Evolutionary conservation across 1,284 basidiomycete genomes (phyloP), one percentile per base, ranked within the genome.

Genomic region (Moniliella sp.): DNA sequence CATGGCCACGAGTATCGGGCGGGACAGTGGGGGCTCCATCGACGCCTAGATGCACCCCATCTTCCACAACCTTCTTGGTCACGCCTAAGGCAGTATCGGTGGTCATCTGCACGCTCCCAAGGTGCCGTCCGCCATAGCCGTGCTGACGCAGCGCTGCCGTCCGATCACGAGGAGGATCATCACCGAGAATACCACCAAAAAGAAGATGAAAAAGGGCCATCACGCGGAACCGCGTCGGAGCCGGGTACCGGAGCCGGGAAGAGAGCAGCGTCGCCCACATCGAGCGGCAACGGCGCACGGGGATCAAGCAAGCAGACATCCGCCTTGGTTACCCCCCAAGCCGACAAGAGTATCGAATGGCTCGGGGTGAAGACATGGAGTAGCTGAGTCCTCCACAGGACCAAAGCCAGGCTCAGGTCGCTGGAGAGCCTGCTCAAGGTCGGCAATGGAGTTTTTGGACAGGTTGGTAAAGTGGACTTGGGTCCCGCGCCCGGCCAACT

Each of bases 31-130:
- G n/a, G n/a, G n/a, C n/a, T n/a, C n/a, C n/a, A n/a, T n/a, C n/a
- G n/a, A n/a, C n/a, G 11, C 33, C 25, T 10, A 47, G 33, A 2
- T 39, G 27, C n/a, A 30, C 26, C 3, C 31, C 40, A 31, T 91
- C 81, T 40, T 78, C 66, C 0, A 86, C 76, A 10, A 91, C 77
- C 2, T 72, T 62, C 58, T 88, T 93, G 0, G 82, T 84, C 4
- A 94, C 86, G 5, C 78, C 82, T 0, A 94, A 67, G 0, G 88
- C 88, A 1, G 88, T 94, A 60, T 97, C 88, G 0, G 88, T 97
- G 15, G 88, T 94, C 88, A 97, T 97, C 61, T 97, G 91, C 1
- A 83, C 67, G 1, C 42, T 34, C 19, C 56, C 57, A n/a, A 57
- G 35, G 25, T 58, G 50, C 4, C 53, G 33, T 0, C 37, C 71